A percentile compares a stretch with the other conserved stretches of the same genome.
phyloP scores from a whole-genome alignment of 306 rosid species.

The Hippophae tibetana region DNA sequence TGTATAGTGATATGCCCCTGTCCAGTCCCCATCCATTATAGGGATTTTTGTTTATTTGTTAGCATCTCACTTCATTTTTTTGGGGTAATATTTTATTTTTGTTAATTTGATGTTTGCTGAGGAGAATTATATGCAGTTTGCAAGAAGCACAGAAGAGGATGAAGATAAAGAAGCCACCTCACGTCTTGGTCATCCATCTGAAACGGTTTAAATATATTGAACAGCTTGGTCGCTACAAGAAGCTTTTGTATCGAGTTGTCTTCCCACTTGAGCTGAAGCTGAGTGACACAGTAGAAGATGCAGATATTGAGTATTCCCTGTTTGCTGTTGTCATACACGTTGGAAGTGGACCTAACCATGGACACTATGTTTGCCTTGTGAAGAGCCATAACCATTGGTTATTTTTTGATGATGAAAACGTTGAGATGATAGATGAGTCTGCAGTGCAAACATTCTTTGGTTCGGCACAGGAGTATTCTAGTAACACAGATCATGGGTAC shows the following conservation, averaged over 20 bases:
- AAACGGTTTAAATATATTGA: slow-evolving; percentile 98
- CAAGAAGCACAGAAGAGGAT: slow-evolving; percentile 99
- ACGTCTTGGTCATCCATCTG: slow-evolving; percentile 86
- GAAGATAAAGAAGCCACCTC: slow-evolving; percentile 98
- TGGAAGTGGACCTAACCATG: slow-evolving; percentile 98
- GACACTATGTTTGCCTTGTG: slow-evolving; percentile 97
- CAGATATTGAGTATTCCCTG: slow-evolving; percentile 79
- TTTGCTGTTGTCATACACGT: slow-evolving; percentile 96
- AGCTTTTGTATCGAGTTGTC: slow-evolving; percentile 88
- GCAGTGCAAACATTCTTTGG: slow-evolving; percentile 99
- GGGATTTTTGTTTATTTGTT: too few species aligned
- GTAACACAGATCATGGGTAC: slow-evolving; percentile 95
- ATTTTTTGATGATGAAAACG: slow-evolving; percentile 95
- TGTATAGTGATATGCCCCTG: too few species aligned
- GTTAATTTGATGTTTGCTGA: too few species aligned
- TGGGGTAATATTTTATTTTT: too few species aligned
- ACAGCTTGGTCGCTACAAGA: slow-evolving; percentile 91
- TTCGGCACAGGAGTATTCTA: slow-evolving; percentile 90
- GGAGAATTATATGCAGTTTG: slow-evolving; percentile 35
- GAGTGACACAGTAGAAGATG: slow-evolving; percentile 86
- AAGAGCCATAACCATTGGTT: slow-evolving; percentile 99
- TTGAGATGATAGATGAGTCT: slow-evolving; percentile 96
- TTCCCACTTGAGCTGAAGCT: slow-evolving; percentile 94
- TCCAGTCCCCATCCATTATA: too few species aligned
- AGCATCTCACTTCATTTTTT: too few species aligned